Evolutionary conservation across 78 protist genomes (phyloP).

Genomic region (Cyanophora paradoxa): DNA sequence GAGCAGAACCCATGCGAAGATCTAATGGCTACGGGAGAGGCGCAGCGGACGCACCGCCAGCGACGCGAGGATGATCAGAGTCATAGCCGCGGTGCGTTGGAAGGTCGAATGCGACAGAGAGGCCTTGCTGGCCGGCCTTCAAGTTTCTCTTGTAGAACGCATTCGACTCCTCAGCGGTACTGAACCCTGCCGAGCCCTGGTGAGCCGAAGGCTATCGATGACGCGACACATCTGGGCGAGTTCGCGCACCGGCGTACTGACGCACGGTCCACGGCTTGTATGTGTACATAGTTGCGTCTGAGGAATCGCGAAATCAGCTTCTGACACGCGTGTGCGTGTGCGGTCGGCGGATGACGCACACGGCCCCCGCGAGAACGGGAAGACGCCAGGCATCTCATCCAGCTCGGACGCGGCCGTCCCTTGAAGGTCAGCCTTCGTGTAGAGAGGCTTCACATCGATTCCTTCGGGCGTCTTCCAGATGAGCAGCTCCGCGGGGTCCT

Average conservation of each 20-base stretch:
- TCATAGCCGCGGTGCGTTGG: conserved; percentile 98
- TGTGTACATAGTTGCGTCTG: conserved; percentile 95
- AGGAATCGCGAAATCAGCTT: too few relatives aligned
- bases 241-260: conserved; percentile 89
- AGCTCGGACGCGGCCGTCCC: not conserved
- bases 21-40: too few relatives aligned
- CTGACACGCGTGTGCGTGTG: too few relatives aligned
- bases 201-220: not conserved
- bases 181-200: conserved; percentile 70
- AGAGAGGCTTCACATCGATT: conserved; percentile 69
- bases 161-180: conserved; percentile 94
- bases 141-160: conserved; percentile 77
- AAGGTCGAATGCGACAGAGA: conserved; percentile 93
- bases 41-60: too few relatives aligned
- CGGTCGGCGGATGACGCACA: too few relatives aligned
- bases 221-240: not conserved
- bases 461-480: conserved; percentile 26
- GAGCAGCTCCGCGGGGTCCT: conserved; percentile 30
- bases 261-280: conserved; percentile 92
- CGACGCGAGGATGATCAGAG: conserved; percentile 87
- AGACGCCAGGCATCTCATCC: conserved; percentile 68
- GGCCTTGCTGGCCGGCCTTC: conserved; percentile 62
- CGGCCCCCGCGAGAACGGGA: conserved; percentile 94
- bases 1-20: too few relatives aligned
- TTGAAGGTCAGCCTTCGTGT: conserved; percentile 44